These are phyloP conservation scores for Colletotrichum sojae DNA, from an alignment of 2,329 filamentous ascomycete genomes.

Conservation along the genomic window DNA sequence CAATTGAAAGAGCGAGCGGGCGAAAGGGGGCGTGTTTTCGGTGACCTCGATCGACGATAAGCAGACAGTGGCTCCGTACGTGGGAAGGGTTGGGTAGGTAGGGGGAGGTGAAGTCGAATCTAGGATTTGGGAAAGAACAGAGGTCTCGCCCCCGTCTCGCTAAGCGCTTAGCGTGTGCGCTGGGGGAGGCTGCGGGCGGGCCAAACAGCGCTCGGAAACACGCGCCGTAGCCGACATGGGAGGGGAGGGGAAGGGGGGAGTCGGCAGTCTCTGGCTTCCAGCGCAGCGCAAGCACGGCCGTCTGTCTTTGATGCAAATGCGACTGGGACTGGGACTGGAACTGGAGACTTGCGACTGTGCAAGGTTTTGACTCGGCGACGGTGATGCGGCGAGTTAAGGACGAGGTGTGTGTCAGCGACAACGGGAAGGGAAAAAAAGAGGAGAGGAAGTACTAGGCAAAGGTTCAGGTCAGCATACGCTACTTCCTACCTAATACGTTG, in stretches of 20 bases:
- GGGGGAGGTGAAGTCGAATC: slow-evolving; percentile 35
- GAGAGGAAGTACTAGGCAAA: too few relatives aligned
- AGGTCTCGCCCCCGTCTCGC: slow-evolving; percentile 45
- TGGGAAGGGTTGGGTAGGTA: neutral
- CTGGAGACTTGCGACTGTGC: too few relatives aligned
- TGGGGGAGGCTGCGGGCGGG: slow-evolving; percentile 22
- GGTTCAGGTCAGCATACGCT: too few relatives aligned
- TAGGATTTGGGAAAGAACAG: slow-evolving; percentile 42
- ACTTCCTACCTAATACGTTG: too few relatives aligned
- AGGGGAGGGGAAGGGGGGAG: neutral
- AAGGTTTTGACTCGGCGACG: too few relatives aligned
- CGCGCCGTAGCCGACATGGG: slow-evolving; percentile 40
- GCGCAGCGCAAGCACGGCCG: neutral
- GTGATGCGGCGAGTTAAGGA: too few relatives aligned
- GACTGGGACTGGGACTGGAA: neutral
- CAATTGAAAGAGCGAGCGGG: slow-evolving; percentile 29
- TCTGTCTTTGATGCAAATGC: neutral
- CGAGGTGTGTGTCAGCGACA: too few relatives aligned
- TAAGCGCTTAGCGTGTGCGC: slow-evolving; percentile 46
- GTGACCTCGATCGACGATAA: slow-evolving; percentile 33
- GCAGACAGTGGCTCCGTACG: slow-evolving; percentile 28
- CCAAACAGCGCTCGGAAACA: slow-evolving; percentile 41
- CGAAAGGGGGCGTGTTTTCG: slow-evolving; percentile 9
- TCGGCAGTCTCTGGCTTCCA: slow-evolving; percentile 15
- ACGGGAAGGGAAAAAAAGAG: too few relatives aligned